Evolutionary conservation across 768 basidiomycete species (phyloP).

Genomic region (Pulveroboletus sp.): DNA sequence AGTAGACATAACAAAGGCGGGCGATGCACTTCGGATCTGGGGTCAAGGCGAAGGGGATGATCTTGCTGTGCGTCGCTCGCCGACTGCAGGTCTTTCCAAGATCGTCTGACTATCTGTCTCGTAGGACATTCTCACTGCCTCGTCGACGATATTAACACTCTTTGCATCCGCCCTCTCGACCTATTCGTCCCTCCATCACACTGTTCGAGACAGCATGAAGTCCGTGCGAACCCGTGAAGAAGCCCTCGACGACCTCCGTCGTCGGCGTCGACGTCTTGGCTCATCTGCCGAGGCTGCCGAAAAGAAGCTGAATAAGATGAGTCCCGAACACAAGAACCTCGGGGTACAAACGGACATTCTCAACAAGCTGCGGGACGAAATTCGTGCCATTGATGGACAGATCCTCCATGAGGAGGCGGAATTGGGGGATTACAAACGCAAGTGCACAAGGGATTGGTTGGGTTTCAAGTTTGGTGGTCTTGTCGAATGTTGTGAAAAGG

Average conservation of each 20-base stretch:
- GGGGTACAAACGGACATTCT: slow-evolving; percentile 66
- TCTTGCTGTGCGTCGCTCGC: slow-evolving; percentile 46
- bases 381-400: slow-evolving; percentile 70
- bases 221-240: slow-evolving; percentile 82
- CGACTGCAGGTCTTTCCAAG: background rate
- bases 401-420: slow-evolving; percentile 80
- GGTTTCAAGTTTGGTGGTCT: slow-evolving; percentile 85
- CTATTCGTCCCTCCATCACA: slow-evolving; percentile 67
- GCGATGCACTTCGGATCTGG: slow-evolving; percentile 70
- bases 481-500: slow-evolving; percentile 80
- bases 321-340: slow-evolving; percentile 82
- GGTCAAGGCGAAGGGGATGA: slow-evolving; percentile 81
- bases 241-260: slow-evolving; percentile 68
- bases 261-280: slow-evolving; percentile 59
- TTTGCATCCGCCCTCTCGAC: slow-evolving; percentile 62
- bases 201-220: slow-evolving; percentile 67
- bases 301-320: slow-evolving; percentile 87
- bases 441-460: slow-evolving; percentile 64
- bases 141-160: slow-evolving; percentile 60
- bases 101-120: background rate
- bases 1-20: slow-evolving; percentile 59
- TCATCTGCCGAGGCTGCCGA: slow-evolving; percentile 79
- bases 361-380: slow-evolving; percentile 69
- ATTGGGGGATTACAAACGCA: slow-evolving; percentile 79
- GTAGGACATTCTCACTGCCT: slow-evolving; percentile 73